Evolutionary conservation across 805 yeast genomes (phyloP).

Genomic region (Candida nemodendra): DNA sequence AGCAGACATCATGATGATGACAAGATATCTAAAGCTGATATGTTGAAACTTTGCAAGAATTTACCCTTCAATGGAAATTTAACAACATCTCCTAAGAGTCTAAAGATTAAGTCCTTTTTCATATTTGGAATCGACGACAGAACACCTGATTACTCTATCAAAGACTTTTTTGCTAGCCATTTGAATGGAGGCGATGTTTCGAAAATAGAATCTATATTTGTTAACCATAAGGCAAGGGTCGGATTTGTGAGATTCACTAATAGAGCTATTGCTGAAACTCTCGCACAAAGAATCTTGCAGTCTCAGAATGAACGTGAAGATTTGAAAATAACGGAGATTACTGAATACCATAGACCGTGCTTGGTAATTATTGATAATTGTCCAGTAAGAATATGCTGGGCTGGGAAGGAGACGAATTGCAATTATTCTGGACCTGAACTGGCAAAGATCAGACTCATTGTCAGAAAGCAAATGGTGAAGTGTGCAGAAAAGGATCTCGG

Average conservation of each 20-base stretch:
- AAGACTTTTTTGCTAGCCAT: conserved; percentile 45
- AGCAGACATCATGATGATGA: conserved; percentile 15
- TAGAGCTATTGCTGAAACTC: conserved; percentile 51
- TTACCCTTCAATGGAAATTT: conserved; percentile 72
- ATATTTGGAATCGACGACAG: conserved; percentile 71
- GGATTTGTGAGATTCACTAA: conserved; percentile 60
- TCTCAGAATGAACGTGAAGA: conserved; percentile 6
- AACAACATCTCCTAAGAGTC: conserved; percentile 37
- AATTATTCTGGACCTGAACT: conserved; percentile 47
- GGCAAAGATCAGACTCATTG: conserved; percentile 48
- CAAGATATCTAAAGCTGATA: conserved; percentile 38
- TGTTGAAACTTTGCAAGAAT: conserved; percentile 51
- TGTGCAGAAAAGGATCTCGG: conserved; percentile 42
- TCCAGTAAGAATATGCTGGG: conserved; percentile 58
- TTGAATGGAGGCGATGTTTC: conserved; percentile 11
- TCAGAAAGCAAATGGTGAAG: conserved; percentile 51
- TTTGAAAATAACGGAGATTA: background rate
- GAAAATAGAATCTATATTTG: conserved; percentile 42
- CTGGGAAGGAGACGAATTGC: conserved; percentile 37
- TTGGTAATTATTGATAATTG: conserved; percentile 34
- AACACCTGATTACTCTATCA: conserved; percentile 60
- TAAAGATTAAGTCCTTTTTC: conserved; percentile 56
- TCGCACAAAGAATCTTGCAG: conserved; percentile 25
- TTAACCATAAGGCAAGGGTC: conserved; percentile 58
- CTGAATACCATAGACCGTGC: conserved; percentile 27